Evolutionary conservation across 805 yeast genomes (phyloP).

Genomic region (Candida maesae): DNA sequence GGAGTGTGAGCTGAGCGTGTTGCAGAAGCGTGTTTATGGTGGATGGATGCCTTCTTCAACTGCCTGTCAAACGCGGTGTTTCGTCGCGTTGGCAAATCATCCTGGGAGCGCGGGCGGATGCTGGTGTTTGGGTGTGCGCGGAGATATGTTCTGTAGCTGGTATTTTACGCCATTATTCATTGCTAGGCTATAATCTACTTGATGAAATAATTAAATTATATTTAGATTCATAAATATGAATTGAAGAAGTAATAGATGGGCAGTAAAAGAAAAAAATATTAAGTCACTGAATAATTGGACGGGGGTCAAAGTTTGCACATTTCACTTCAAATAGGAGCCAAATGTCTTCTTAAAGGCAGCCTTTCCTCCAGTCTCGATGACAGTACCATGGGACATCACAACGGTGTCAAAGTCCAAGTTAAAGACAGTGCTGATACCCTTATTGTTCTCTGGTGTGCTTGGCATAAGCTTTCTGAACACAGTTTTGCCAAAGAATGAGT

Average conservation of each 20-base stretch:
- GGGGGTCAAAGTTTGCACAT: no score
- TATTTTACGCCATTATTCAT: no score
- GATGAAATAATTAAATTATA: no score
- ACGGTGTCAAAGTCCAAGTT: slow-evolving; percentile 46
- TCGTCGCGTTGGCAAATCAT: not conserved
- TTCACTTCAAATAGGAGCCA: slow-evolving; percentile 11
- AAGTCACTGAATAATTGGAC: no score
- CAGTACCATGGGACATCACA: slow-evolving; percentile 58
- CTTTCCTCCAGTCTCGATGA: slow-evolving; percentile 40
- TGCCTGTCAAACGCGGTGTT: not conserved
- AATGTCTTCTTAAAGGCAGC: slow-evolving; percentile 23
- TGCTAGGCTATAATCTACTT: no score
- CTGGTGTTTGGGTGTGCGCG: not conserved
- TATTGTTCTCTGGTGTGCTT: slow-evolving; percentile 9
- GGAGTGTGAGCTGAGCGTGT: no score
- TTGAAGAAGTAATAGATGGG: no score
- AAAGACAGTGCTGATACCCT: slow-evolving; percentile 17
- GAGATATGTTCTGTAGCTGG: no score
- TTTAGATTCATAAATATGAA: no score
- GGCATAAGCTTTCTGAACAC: slow-evolving; percentile 28
- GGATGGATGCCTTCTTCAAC: not conserved
- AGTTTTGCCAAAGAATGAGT: slow-evolving; percentile 34
- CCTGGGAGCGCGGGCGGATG: no score
- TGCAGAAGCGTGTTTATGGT: no score
- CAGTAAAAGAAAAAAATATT: no score